A percentile compares a stretch with the other conserved stretches of the same genome.
Conservation (phyloP, 2,329 filamentous ascomycete genomes). For the Colletotrichum shisoi region DNA sequence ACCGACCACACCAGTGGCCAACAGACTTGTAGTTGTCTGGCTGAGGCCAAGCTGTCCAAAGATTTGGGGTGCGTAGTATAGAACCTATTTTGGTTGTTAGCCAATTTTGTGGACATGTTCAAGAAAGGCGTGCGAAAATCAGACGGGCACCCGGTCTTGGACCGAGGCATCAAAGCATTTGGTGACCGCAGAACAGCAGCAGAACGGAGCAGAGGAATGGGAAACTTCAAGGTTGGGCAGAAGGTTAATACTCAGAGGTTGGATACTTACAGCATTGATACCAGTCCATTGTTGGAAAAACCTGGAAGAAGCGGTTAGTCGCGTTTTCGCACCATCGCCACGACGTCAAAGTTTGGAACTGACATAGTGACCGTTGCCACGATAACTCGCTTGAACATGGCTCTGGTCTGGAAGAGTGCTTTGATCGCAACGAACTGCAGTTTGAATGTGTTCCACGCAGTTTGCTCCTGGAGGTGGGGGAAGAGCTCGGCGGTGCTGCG, state of each 20-base stretch:
- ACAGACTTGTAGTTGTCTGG: conserved; percentile 60
- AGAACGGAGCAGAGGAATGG: neutral
- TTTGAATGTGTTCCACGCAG: conserved; percentile 69
- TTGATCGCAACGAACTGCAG: conserved; percentile 73
- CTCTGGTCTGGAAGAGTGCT: conserved; percentile 68
- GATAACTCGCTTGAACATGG: conserved; percentile 72
- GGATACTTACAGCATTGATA: conserved; percentile 59
- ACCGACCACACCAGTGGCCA: conserved; percentile 76
- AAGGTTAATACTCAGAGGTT: neutral
- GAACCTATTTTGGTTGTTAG: conserved; percentile 38
- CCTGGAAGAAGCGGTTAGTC: neutral
- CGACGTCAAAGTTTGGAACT: neutral
- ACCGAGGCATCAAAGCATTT: no score
- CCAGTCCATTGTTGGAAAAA: conserved; percentile 48
- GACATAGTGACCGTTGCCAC: conserved; percentile 71
- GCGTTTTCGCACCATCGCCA: no score
- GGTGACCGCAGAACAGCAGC: no score
- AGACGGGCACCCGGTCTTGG: neutral
- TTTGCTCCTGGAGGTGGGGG: conserved; percentile 68
- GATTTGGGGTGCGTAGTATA: conserved; percentile 76
- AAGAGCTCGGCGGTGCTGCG: conserved; percentile 72
- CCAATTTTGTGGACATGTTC: neutral
- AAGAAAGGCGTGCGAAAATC: accelerated
- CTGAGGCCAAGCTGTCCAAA: conserved; percentile 71
- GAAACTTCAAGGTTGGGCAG: no score